These are phyloP conservation scores for Arthroderma sp. DNA, from an alignment of 2,329 filamentous ascomycete species.

Conservation along the genomic window DNA sequence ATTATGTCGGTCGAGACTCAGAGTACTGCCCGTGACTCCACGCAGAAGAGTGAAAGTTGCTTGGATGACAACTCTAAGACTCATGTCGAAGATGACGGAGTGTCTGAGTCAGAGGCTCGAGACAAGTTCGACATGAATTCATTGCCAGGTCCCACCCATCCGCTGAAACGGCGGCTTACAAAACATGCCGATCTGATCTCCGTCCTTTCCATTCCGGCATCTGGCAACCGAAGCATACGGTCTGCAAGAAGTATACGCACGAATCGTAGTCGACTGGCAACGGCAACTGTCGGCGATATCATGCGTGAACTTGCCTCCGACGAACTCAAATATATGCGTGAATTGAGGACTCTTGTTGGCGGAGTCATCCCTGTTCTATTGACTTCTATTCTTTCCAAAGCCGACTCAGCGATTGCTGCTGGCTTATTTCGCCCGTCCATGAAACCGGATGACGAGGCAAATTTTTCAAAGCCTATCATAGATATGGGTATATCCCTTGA, in stretches of 20 bases:
- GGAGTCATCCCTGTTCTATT: conserved; percentile 89
- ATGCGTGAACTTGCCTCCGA: conserved; percentile 70
- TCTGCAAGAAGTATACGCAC: conserved; percentile 69
- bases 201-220: conserved; percentile 55
- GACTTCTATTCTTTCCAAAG: conserved; percentile 65
- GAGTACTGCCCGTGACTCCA: conserved; percentile 11
- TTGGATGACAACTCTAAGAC: neutral
- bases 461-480: conserved; percentile 73
- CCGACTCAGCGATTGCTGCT: conserved; percentile 48
- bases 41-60: no score
- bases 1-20: conserved; percentile 46
- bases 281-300: conserved; percentile 60
- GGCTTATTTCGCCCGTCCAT: conserved; percentile 52
- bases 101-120: conserved; percentile 28
- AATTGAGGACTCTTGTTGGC: conserved; percentile 84
- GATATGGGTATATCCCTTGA: conserved; percentile 88
- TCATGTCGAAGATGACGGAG: conserved; percentile 9
- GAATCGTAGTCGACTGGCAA: conserved; percentile 52
- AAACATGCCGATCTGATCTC: conserved; percentile 92
- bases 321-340: conserved; percentile 75
- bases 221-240: conserved; percentile 53
- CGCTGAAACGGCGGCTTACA: conserved; percentile 62
- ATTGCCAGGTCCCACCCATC: conserved; percentile 37
- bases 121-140: conserved; percentile 33
- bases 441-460: conserved; percentile 42